phyloP scores from a whole-genome alignment of 371 early-diverging fungal genomes.

The Capillidium rhysosporum region DNA sequence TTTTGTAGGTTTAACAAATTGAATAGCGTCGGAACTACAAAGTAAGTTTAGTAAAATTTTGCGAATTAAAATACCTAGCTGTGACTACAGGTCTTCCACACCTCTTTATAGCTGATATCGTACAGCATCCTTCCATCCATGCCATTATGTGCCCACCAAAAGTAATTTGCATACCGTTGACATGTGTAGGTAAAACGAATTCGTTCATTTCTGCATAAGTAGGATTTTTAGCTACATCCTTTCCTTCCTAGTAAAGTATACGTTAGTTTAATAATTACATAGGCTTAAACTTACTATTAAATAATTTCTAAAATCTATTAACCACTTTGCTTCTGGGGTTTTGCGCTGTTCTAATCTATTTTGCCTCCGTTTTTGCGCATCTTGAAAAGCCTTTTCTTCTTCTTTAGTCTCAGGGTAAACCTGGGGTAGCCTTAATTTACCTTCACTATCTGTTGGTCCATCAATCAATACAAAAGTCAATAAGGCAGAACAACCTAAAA shows the following conservation, averaged over 20 bases:
- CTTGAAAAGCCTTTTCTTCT: conserved; percentile 24
- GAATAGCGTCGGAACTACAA: conserved; percentile 24
- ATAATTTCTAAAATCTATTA: neutral
- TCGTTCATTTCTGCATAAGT: conserved; percentile 35
- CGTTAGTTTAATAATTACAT: neutral
- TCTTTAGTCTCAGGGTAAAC: conserved; percentile 18
- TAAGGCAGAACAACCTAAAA: conserved; percentile 25
- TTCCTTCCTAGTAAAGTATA: neutral
- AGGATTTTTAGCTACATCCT: neutral
- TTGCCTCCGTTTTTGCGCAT: conserved; percentile 30
- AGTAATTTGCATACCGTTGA: conserved; percentile 42
- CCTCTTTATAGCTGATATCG: conserved; percentile 38
- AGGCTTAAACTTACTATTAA: neutral
- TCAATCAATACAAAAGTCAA: conserved; percentile 49
- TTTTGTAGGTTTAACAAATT: conserved; percentile 25
- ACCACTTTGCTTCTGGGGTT: neutral
- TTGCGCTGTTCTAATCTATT: conserved; percentile 12
- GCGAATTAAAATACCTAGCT: neutral
- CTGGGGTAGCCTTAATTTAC: conserved; percentile 21
- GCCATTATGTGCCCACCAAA: conserved; percentile 63
- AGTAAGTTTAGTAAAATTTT: neutral
- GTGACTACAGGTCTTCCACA: conserved; percentile 6
- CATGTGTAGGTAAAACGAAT: conserved; percentile 53
- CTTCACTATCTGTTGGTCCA: conserved; percentile 14
- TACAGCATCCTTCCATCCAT: conserved; percentile 50